These are phyloP conservation scores for Coniosporium apollinis DNA, from an alignment of 495 filamentous ascomycete species.

Conservation along the genomic window DNA sequence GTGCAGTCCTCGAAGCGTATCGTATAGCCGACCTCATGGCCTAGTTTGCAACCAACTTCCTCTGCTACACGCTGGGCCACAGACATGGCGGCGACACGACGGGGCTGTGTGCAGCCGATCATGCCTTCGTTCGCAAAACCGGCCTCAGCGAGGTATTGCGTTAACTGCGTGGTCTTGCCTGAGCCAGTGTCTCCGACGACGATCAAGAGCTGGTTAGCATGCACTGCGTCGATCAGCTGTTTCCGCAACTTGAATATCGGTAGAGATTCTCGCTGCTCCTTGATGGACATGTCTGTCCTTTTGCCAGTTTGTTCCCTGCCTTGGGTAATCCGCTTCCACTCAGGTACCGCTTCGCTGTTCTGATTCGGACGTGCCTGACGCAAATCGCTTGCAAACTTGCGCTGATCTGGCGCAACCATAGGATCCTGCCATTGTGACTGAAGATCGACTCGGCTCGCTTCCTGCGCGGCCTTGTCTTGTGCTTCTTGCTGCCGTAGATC, in stretches of 20 bases:
- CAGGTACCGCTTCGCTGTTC: constrained; percentile 54
- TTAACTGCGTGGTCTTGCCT: constrained; percentile 93
- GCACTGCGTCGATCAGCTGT: constrained; percentile 74
- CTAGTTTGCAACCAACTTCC: constrained; percentile 83
- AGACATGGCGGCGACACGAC: constrained; percentile 92
- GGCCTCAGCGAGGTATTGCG: constrained; percentile 85
- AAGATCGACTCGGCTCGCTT: constrained; percentile 66
- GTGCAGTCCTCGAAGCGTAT: constrained; percentile 97
- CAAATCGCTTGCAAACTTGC: constrained; percentile 77
- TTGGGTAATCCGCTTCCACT: constrained; percentile 80
- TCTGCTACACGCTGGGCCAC: constrained; percentile 94
- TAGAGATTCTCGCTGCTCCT: constrained; percentile 79
- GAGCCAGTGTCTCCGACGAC: constrained; percentile 96
- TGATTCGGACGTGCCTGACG: constrained; percentile 39
- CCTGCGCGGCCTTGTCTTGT: constrained; percentile 65
- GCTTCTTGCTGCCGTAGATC: constrained; percentile 80
- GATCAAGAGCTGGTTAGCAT: constrained; percentile 78
- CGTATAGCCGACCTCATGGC: constrained; percentile 89
- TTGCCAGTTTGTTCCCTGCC: constrained; percentile 73
- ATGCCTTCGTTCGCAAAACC: constrained; percentile 81
- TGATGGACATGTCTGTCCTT: constrained; percentile 81
- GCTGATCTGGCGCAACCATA: constrained; percentile 68
- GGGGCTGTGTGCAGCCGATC: constrained; percentile 93
- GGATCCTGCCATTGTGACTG: constrained; percentile 92
- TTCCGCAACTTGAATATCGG: constrained; percentile 84